Evolutionary conservation across 768 basidiomycete genomes (phyloP).

Genomic region (Mrakia frigida): DNA sequence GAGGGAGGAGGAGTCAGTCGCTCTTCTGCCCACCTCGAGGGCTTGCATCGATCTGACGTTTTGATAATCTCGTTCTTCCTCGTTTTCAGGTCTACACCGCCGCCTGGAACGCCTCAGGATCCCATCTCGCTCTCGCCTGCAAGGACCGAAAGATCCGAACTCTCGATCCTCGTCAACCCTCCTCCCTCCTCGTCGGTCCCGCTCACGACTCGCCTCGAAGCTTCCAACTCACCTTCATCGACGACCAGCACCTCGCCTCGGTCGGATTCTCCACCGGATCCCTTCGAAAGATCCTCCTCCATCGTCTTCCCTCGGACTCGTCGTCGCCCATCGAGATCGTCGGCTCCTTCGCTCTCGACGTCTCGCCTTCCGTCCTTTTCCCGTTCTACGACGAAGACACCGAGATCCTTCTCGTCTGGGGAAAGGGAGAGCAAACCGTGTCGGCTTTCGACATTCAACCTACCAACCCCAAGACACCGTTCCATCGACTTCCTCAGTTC

Average conservation of each 20-base stretch:
- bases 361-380: conserved; percentile 45
- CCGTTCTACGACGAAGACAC: conserved; percentile 46
- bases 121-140: conserved; percentile 41
- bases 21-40: neutral
- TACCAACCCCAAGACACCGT: conserved; percentile 29
- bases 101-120: conserved; percentile 39
- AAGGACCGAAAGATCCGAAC: conserved; percentile 43
- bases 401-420: conserved; percentile 43
- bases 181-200: conserved; percentile 9
- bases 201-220: conserved; percentile 44
- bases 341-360: conserved; percentile 40
- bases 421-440: conserved; percentile 45
- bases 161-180: conserved; percentile 42
- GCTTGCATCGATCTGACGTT: neutral
- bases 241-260: conserved; percentile 38
- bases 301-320: conserved; percentile 32
- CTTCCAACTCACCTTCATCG: conserved; percentile 44
- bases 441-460: conserved; percentile 42
- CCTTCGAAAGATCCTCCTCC: conserved; percentile 43
- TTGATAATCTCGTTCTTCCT: neutral
- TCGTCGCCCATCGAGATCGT: conserved; percentile 33
- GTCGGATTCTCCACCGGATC: conserved; percentile 45
- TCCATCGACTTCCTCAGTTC: conserved; percentile 43
- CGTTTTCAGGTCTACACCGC: conserved; percentile 39
- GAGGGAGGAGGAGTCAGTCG: conserved; percentile 37